Base-by-base conservation (phyloP, 352 stramenopile species). In the Thalassiosira livingstoniorum region DNA sequence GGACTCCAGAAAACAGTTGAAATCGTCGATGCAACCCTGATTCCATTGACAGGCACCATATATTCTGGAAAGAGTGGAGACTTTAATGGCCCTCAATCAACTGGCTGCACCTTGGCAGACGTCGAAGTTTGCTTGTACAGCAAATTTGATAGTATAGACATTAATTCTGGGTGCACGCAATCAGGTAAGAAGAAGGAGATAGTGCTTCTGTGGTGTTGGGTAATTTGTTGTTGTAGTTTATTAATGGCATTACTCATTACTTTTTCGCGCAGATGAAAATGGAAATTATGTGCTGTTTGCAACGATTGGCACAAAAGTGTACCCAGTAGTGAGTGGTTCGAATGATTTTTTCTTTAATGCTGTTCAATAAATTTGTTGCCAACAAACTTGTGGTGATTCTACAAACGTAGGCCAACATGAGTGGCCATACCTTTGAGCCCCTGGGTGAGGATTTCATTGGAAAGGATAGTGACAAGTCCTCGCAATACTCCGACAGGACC, bases 41-140 rank as follows among this genome's bases (percentile, higher is more conserved):
- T 78, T 32, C 57, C 57, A 34, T 58, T 78, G 2, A 21, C 15
- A 1, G 69, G 69, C 11, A 78, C 4, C 7, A 27, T 78, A 13
- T 57, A 63, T 63, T 18, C 7, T 51, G 55, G 25, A 21, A 31
- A 31, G n/a, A 63, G n/a, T 21, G 10, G 7, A 63, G 25, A 27
- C n/a, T n/a, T n/a, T 2, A 31, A 53, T 47, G 5, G 39, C 4
- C 39, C 4, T 27, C 55, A n/a, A 35, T n/a, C n/a, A n/a, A 53
- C 57, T 23, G 69, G 69, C 25, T 78, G 69, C 55, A 31, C 55
- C 25, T 39, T 78, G 23, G 1, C 39, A 7, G 57, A 43, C 29
- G 57, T 53, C 25, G 1, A 70, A 35, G 69, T 78, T 5, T 78
- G 69, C 35, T 21, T 78, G n/a, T n/a, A n/a, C n/a, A n/a, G n/a